phyloP scores from a whole-genome alignment of 2,329 filamentous ascomycete species.

The Aspergillus pseudoglaucus region DNA sequence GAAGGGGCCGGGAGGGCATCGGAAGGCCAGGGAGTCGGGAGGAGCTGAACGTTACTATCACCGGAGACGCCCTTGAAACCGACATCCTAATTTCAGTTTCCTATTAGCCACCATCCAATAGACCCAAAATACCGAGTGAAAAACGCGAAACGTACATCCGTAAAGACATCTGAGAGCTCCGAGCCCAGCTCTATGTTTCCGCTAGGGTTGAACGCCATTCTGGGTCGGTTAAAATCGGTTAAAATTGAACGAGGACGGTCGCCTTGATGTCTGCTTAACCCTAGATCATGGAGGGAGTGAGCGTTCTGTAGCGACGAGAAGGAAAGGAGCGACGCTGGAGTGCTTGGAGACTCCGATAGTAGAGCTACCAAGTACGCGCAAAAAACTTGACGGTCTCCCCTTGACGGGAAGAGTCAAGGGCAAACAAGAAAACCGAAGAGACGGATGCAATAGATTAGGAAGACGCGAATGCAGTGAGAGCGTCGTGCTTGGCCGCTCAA shows the following conservation, averaged over 20 bases:
- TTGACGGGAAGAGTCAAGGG: conserved; percentile 12
- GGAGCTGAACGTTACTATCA: conserved; percentile 71
- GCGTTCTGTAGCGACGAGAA: conserved; percentile 25
- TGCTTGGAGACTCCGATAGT: conserved; percentile 37
- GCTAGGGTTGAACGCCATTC: conserved; percentile 55
- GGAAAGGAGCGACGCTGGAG: conserved; percentile 40
- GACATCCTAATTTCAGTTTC: conserved; percentile 49
- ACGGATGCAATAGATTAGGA: conserved; percentile 2
- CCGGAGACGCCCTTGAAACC: conserved; percentile 75
- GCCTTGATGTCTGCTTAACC: conserved; percentile 26
- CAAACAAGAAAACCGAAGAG: conserved; percentile 1
- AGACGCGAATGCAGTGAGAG: background rate
- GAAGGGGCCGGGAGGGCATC: conserved; percentile 65
- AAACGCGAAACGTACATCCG: conserved; percentile 56
- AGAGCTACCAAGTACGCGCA: conserved; percentile 37
- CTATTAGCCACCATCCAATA: conserved; percentile 6
- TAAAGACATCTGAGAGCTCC: conserved; percentile 70
- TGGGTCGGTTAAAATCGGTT: conserved; percentile 31
- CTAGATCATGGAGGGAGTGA: conserved; percentile 35
- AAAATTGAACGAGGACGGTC: conserved; percentile 32
- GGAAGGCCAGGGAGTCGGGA: conserved; percentile 70
- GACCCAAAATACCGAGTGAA: background rate
- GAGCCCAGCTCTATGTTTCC: conserved; percentile 49
- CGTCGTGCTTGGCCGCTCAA: too few species aligned
- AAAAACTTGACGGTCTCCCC: conserved; percentile 37